Base-by-base conservation (phyloP, 306 rosid species). In the Prunus padus region DNA sequence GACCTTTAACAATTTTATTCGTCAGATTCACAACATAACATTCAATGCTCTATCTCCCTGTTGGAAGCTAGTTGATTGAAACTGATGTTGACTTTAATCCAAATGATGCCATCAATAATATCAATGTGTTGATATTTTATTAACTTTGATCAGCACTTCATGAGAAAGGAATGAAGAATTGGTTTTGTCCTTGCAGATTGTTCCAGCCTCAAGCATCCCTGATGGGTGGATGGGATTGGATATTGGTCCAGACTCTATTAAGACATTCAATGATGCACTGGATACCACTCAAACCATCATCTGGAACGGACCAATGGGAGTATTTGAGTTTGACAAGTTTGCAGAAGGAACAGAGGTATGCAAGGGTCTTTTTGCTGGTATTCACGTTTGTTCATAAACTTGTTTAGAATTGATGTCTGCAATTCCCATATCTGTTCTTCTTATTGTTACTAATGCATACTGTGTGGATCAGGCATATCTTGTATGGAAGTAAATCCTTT, bases 221-320 rank as follows among this genome's bases (percentile, higher is more conserved):
- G 98, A 96, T 77, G 99, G 99, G 47, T 96, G 99, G 99, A 96
- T 96, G 99, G 99, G 99, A 72, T 85, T 96, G 88, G 99, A 96
- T 84, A 88, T 96, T 76, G 99, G 99, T 56, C 99, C 99, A 74
- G 99, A 96, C 60, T 96, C 99, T 30, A 50, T 96, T 50, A 90
- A 88, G 87, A 75, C 97, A 65, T 96, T 96, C 91, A 96, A 51
- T 33, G 92, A 88, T 2, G 93, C 97, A 20, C 77, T 96, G 84
- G 99, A 84, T 73, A 85, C 96, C 47, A 92, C 99, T 74, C 74
- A 96, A 87, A 96, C 99, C 78, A 61, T 96, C 84, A 96, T 96
- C 66, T 96, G 99, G 99, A 96, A 96, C 54, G 99, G 99, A 82
- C 99, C 99, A 26, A 92, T 92, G 99, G 99, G 99, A 83, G 99